Evolutionary conservation across 371 early-diverging fungal species (phyloP), one percentile per base, ranked within the genome.

Genomic region (Saksenaea vasiformis): DNA sequence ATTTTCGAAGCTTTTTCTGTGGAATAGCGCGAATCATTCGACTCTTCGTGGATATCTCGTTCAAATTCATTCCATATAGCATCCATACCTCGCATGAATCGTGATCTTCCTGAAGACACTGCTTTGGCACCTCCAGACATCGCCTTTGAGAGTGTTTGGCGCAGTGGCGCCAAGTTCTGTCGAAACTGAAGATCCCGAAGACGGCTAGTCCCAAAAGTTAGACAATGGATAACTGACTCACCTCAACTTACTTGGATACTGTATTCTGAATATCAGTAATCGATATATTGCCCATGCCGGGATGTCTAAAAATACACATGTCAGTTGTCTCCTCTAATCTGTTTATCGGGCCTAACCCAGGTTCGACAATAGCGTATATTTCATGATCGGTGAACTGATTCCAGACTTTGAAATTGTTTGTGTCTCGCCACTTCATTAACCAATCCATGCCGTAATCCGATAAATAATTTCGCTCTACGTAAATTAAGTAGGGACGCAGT

Each of bases 391-490:
- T 87, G 64, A 70, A 77, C 14, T 80, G 80, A 51, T 86, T 80
- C 93, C 92, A 93, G 19, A 89, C 72, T 53, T 75, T 76, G 62
- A 87, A 93, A 62, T 87, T 90, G 35, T 80, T 82, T 34, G 92
- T 89, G 34, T 83, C 75, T 56, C 88, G 82, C 93, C 93, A 93
- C 31, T 79, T 81, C 56, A 77, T 80, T 47, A 90, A 67, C 80
- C 88, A 92, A 28, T 73, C 71, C 61, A 78, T 74, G 27, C 89
- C 87, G 70, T 86, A 91, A 67, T 91, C 92, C 5, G 77, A 58
- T 8, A 87, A 64, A 62, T 85, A 82, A 58, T 91, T 88, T 27
- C 81, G 82, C 15, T 85, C 91, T 88, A 41, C 26, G 5, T 15
- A 15, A 17, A 10, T 13, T 8, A 34, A 26, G 26, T 19, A 15